These are phyloP conservation scores for Ophiostoma quercus DNA, from an alignment of 2,329 filamentous ascomycete genomes.

Conservation along the genomic window DNA sequence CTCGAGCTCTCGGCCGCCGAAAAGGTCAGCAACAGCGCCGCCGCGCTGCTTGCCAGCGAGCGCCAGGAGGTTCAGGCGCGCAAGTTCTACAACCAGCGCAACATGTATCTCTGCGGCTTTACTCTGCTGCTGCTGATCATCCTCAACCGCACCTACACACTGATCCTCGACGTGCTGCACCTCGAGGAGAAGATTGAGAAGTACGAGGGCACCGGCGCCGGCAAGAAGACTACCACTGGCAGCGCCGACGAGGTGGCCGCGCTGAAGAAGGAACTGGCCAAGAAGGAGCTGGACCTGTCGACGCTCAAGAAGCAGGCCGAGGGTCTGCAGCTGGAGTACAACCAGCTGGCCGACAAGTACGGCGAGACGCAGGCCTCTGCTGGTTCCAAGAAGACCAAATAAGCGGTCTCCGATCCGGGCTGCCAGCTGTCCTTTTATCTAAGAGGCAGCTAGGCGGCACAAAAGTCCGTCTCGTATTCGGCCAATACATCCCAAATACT, in stretches of 20 bases:
- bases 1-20: slow-evolving; percentile 73
- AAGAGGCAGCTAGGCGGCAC: background rate
- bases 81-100: slow-evolving; percentile 99
- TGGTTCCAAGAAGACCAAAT: slow-evolving; percentile 56
- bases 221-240: slow-evolving; percentile 59
- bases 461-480: background rate
- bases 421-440: background rate
- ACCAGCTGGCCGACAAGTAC: slow-evolving; percentile 78
- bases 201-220: slow-evolving; percentile 60
- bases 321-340: slow-evolving; percentile 78
- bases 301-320: slow-evolving; percentile 89
- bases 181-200: slow-evolving; percentile 88
- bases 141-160: slow-evolving; percentile 96
- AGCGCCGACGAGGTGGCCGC: slow-evolving; percentile 68
- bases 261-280: slow-evolving; percentile 65
- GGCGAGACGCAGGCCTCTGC: slow-evolving; percentile 49
- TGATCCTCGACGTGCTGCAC: slow-evolving; percentile 87
- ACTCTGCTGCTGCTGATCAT: slow-evolving; percentile 98
- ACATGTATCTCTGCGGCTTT: slow-evolving; percentile 99
- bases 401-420: slow-evolving; percentile 27
- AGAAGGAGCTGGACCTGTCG: slow-evolving; percentile 78
- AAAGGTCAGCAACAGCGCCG: slow-evolving; percentile 45
- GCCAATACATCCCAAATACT: background rate
- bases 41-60: slow-evolving; percentile 74
- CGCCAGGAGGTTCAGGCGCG: slow-evolving; percentile 97